Conservation (phyloP, 2,329 filamentous ascomycete genomes). For the Paracoccidioides lutzii region DNA sequence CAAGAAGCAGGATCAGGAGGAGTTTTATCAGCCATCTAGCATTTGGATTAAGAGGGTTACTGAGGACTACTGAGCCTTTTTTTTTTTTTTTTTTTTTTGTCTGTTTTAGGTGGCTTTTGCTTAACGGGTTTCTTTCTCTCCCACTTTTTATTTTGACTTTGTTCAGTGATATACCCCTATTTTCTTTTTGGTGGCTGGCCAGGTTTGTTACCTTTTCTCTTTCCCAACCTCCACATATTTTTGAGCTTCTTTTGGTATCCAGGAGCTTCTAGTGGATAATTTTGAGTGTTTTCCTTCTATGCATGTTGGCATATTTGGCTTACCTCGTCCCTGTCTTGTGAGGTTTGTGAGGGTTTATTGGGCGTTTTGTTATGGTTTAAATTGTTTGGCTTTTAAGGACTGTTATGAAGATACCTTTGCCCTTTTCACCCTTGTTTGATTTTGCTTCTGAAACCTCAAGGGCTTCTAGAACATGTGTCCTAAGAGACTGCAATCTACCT, state of each 20-base stretch:
- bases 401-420: background rate
- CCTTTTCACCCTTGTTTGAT: background rate
- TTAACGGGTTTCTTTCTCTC: too few relatives aligned
- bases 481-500: background rate
- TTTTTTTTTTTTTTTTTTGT: background rate
- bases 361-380: background rate
- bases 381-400: background rate
- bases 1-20: slow-evolving; percentile 55
- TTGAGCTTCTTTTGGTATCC: background rate
- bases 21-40: slow-evolving; percentile 39
- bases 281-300: background rate
- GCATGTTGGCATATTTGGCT: background rate
- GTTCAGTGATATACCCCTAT: background rate
- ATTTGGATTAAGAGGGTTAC: slow-evolving; percentile 73
- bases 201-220: background rate
- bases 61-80: slow-evolving; percentile 27
- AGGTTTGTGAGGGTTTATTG: background rate
- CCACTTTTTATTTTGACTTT: background rate
- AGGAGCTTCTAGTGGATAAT: background rate
- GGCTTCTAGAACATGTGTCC: background rate
- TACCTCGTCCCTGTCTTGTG: background rate
- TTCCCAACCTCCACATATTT: background rate
- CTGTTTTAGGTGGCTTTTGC: background rate
- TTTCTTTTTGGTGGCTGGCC: background rate
- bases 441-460: background rate